Percentiles rank a stretch among this genome's conserved stretches.
Evolutionary conservation across 139 green algal species (phyloP).

Genomic region (Haematococcus lacustris): DNA sequence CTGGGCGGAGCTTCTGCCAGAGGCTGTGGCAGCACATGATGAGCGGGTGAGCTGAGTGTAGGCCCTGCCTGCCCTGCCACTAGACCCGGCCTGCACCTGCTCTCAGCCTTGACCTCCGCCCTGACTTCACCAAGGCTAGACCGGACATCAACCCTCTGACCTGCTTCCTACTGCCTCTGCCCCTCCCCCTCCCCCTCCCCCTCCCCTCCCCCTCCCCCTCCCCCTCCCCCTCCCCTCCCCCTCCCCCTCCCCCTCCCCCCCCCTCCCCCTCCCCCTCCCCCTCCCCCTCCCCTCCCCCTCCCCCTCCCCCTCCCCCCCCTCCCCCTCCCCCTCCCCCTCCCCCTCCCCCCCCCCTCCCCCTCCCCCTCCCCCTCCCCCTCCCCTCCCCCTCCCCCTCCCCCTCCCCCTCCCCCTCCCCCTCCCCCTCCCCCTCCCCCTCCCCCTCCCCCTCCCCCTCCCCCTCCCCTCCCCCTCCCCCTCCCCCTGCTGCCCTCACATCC

Average conservation of each 20-base stretch:
- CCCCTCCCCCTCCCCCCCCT: too few species aligned
- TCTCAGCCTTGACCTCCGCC: background rate
- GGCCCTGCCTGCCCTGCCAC: background rate
- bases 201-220: background rate
- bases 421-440: too few species aligned
- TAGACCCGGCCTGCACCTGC: background rate
- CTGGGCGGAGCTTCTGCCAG: constrained; percentile 61
- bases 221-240: too few species aligned
- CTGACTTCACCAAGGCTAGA: background rate
- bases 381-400: background rate
- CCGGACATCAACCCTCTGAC: background rate
- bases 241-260: too few species aligned
- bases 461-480: background rate
- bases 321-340: too few species aligned
- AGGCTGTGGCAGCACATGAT: constrained; percentile 38
- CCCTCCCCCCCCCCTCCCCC: too few species aligned
- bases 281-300: too few species aligned
- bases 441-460: background rate
- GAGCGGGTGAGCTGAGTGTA: constrained; percentile 9
- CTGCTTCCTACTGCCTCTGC: background rate
- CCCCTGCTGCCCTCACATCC: too few species aligned
- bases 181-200: background rate
- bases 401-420: background rate
- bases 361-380: too few species aligned
- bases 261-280: too few species aligned